Percentiles rank a stretch among this genome's conserved stretches.
Conservation (phyloP, 2,329 filamentous ascomycete species). For the Trichothecium roseum region DNA sequence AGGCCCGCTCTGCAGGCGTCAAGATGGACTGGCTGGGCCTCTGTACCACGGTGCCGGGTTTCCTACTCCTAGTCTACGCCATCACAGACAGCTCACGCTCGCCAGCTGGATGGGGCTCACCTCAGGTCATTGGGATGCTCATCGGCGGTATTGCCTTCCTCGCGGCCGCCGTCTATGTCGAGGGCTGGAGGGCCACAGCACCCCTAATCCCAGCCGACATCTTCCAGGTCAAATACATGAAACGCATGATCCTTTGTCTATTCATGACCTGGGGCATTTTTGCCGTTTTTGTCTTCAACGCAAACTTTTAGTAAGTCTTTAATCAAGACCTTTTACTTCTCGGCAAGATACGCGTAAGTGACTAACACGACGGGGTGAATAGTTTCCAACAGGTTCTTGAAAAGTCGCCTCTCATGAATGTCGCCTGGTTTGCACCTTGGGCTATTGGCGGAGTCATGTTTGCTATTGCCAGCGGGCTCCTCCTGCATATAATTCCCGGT, state of each 20-base stretch:
- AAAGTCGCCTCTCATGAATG: slow-evolving; percentile 40
- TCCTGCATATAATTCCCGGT: slow-evolving; percentile 57
- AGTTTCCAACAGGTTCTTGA: slow-evolving; percentile 43
- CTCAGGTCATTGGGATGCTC: slow-evolving; percentile 52
- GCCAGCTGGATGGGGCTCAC: slow-evolving; percentile 49
- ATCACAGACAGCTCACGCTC: slow-evolving; percentile 57
- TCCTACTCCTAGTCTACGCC: slow-evolving; percentile 58
- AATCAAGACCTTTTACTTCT: too few species aligned
- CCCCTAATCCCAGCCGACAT: slow-evolving; percentile 55
- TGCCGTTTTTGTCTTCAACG: slow-evolving; percentile 53
- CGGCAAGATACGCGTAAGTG: too few species aligned
- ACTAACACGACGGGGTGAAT: too few species aligned
- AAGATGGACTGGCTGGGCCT: slow-evolving; percentile 54
- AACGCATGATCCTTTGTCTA: slow-evolving; percentile 41
- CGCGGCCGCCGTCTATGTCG: slow-evolving; percentile 46
- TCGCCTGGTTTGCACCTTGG: slow-evolving; percentile 50
- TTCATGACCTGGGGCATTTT: slow-evolving; percentile 43
- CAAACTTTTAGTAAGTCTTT: slow-evolving; percentile 48
- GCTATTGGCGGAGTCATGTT: slow-evolving; percentile 48
- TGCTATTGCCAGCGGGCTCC: slow-evolving; percentile 49
- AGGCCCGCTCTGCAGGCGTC: slow-evolving; percentile 16
- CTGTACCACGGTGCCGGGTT: slow-evolving; percentile 40
- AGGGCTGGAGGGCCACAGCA: slow-evolving; percentile 49
- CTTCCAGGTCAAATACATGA: slow-evolving; percentile 53
- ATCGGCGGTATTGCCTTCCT: slow-evolving; percentile 45